Percentiles rank a stretch among this genome's conserved stretches.
Conservation (phyloP, 768 basidiomycete genomes). For the Auricularia sp. region DNA sequence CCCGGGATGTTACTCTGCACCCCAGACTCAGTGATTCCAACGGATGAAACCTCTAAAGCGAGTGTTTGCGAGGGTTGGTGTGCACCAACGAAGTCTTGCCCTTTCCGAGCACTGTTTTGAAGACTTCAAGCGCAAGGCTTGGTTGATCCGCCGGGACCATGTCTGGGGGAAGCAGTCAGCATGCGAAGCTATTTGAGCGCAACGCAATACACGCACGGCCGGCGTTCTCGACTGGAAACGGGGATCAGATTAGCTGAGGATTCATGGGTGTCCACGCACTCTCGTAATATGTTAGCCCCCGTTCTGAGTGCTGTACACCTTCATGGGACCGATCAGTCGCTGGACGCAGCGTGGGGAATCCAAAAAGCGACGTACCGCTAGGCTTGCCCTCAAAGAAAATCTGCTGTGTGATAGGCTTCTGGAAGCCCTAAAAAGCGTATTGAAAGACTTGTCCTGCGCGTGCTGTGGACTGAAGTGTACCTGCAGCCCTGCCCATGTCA, state of each 20-base stretch:
- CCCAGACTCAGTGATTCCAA: too few species aligned
- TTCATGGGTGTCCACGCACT: background rate
- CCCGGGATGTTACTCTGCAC: too few species aligned
- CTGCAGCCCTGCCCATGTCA: conserved; percentile 7
- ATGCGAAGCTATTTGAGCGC: background rate
- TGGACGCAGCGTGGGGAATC: background rate
- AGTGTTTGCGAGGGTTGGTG: too few species aligned
- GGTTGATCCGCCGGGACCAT: conserved; percentile 8
- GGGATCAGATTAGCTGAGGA: background rate
- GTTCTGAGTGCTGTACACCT: background rate
- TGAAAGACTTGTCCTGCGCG: too few species aligned
- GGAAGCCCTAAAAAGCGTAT: conserved; percentile 3
- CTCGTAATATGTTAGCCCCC: background rate
- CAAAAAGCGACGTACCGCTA: background rate
- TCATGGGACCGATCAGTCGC: background rate
- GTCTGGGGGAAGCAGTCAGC: background rate
- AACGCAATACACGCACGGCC: conserved; percentile 2
- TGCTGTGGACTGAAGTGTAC: background rate
- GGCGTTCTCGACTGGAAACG: background rate
- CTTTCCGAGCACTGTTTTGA: conserved; percentile 3
- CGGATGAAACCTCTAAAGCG: too few species aligned
- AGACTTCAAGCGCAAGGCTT: conserved; percentile 5
- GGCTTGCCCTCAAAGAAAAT: background rate
- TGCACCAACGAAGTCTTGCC: background rate
- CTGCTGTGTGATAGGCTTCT: background rate